Conservation (phyloP, 768 basidiomycete genomes). For the Leccinum uliginosum region DNA sequence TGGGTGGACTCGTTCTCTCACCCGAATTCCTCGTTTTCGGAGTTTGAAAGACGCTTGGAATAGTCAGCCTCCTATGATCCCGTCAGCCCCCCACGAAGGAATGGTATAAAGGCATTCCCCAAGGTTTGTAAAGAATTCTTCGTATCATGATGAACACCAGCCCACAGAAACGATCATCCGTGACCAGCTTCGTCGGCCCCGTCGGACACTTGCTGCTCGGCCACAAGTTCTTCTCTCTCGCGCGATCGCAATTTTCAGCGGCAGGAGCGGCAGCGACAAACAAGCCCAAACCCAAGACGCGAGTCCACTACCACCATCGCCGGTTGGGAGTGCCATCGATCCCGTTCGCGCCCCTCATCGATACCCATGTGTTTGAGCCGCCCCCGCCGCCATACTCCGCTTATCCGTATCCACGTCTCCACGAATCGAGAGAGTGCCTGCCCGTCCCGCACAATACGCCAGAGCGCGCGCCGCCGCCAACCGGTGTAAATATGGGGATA, state of each 20-base stretch:
- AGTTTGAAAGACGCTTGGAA: not conserved
- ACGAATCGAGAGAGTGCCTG: conserved; percentile 9
- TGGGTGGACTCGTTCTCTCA: too few species aligned
- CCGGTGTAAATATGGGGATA: not conserved
- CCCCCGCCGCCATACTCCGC: conserved; percentile 24
- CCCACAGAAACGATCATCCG: conserved; percentile 6
- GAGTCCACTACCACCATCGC: not conserved
- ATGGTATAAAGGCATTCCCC: conserved; percentile 6
- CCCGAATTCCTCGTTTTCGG: not conserved
- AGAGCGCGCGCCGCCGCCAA: not conserved
- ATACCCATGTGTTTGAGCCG: conserved; percentile 23
- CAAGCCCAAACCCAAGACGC: conserved; percentile 11
- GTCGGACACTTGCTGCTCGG: conserved; percentile 13
- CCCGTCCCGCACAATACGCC: conserved; percentile 29
- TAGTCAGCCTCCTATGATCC: not conserved
- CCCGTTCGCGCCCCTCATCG: conserved; percentile 27
- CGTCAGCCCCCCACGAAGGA: conserved; percentile 15
- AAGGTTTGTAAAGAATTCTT: not conserved
- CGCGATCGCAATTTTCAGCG: conserved; percentile 20
- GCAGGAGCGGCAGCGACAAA: conserved; percentile 8
- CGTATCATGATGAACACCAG: conserved; percentile 7
- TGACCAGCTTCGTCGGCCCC: conserved; percentile 4
- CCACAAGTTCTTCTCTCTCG: conserved; percentile 14
- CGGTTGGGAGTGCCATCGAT: conserved; percentile 10
- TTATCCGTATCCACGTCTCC: not conserved